Conservation (phyloP, 75 land plant genomes). For the Larix kaempferi region DNA sequence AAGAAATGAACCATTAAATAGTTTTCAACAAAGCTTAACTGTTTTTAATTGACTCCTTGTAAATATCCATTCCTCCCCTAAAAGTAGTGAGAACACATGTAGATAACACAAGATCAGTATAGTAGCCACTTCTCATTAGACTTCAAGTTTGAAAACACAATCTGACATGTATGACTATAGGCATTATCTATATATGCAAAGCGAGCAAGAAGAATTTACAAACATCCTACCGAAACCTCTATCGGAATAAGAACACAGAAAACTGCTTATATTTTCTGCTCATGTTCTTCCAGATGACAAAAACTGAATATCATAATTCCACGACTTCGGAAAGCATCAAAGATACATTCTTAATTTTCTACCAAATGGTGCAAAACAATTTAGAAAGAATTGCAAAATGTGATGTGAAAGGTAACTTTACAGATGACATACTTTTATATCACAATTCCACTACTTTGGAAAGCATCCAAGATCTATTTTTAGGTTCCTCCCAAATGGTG, state of each 20-base stretch:
- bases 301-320: background rate
- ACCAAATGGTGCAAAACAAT: too few relatives aligned
- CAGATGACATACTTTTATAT: too few relatives aligned
- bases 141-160: too few relatives aligned
- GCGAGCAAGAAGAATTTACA: background rate
- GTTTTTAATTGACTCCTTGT: background rate
- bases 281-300: background rate
- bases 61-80: background rate
- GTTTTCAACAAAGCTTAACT: background rate
- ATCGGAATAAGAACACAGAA: background rate
- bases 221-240: background rate
- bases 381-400: too few relatives aligned
- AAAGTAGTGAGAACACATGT: background rate
- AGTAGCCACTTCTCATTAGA: too few relatives aligned
- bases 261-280: background rate
- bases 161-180: too few relatives aligned
- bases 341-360: too few relatives aligned
- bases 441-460: too few relatives aligned
- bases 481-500: too few relatives aligned
- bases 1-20: background rate
- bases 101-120: background rate
- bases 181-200: background rate
- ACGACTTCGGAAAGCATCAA: too few relatives aligned
- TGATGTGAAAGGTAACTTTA: too few relatives aligned
- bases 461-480: too few relatives aligned